Evolutionary conservation across 495 filamentous ascomycete genomes (phyloP).

Genomic region (Tricharina praecox): DNA sequence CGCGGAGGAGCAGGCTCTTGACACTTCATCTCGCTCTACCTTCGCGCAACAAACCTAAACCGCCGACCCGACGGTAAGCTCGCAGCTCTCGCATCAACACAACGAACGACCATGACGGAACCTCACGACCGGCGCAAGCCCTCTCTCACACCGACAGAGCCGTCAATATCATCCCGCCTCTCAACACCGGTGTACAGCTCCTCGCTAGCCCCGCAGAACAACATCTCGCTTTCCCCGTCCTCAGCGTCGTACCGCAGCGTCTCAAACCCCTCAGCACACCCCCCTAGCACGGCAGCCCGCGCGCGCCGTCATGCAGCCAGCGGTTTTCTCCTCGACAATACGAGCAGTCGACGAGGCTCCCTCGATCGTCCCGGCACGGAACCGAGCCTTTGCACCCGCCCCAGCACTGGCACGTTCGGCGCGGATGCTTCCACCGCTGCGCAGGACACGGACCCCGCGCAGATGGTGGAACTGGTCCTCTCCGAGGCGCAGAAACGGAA

Average conservation of each 20-base stretch:
- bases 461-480: slow-evolving; percentile 4
- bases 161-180: slow-evolving; percentile 11
- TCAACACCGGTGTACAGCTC: slow-evolving; percentile 10
- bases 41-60: no score
- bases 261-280: slow-evolving; percentile 14
- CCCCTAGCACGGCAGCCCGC: slow-evolving; percentile 3
- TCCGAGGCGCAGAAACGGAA: slow-evolving; percentile 1
- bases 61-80: no score
- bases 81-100: no score
- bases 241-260: slow-evolving; percentile 7
- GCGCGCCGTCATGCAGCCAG: slow-evolving; percentile 10
- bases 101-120: slow-evolving; percentile 1
- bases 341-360: neutral
- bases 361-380: neutral
- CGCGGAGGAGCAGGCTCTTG: neutral
- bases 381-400: neutral
- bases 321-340: slow-evolving; percentile 21
- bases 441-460: slow-evolving; percentile 9
- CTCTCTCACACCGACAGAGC: slow-evolving; percentile 17
- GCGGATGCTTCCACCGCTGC: neutral
- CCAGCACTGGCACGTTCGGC: slow-evolving; percentile 3
- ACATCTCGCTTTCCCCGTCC: slow-evolving; percentile 5
- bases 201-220: neutral
- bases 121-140: slow-evolving; percentile 10
- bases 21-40: no score